Percentiles rank a stretch among this genome's conserved stretches.
phyloP scores from a whole-genome alignment of 176 grass and related monocot genomes.

The Eragrostis curvula region DNA sequence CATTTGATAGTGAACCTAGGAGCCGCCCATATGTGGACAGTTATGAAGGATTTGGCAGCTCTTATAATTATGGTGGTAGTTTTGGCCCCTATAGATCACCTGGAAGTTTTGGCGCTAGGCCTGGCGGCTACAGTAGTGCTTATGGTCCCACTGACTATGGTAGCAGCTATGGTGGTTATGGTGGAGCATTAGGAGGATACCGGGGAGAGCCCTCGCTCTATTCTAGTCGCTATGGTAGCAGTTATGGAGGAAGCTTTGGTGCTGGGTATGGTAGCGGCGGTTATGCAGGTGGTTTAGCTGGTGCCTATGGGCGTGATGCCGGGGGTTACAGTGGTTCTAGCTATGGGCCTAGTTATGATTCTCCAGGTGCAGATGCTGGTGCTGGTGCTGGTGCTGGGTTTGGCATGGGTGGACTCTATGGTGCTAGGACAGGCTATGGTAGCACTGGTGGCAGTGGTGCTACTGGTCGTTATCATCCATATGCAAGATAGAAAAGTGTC shows the following conservation, averaged over 20 bases:
- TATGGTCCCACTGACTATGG: conserved; percentile 55
- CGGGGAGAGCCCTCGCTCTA: conserved; percentile 58
- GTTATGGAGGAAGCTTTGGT: conserved; percentile 60
- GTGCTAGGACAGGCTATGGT: conserved; percentile 74
- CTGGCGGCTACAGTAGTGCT: conserved; percentile 54
- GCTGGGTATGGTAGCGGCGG: conserved; percentile 44
- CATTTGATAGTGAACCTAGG: conserved; percentile 67
- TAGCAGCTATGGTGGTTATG: conserved; percentile 51
- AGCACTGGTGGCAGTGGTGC: conserved; percentile 47
- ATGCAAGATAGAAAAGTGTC: conserved; percentile 69
- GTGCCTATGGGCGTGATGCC: conserved; percentile 64
- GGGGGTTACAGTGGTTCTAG: conserved; percentile 56
- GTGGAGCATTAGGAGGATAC: conserved; percentile 63
- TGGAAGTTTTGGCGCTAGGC: conserved; percentile 70
- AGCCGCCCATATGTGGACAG: conserved; percentile 47
- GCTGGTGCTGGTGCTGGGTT: conserved; percentile 53
- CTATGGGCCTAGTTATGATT: conserved; percentile 70
- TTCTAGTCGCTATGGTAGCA: conserved; percentile 70
- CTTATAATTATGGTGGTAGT: conserved; percentile 57
- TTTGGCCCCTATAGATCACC: conserved; percentile 79
- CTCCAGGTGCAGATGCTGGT: conserved; percentile 51
- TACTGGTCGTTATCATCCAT: conserved; percentile 83
- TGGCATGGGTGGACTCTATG: conserved; percentile 58
- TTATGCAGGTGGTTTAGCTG: conserved; percentile 61
- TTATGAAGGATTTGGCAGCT: conserved; percentile 69